Evolutionary conservation across 164 flowering plant species (phyloP).

Genomic region (Annona squamosa): DNA sequence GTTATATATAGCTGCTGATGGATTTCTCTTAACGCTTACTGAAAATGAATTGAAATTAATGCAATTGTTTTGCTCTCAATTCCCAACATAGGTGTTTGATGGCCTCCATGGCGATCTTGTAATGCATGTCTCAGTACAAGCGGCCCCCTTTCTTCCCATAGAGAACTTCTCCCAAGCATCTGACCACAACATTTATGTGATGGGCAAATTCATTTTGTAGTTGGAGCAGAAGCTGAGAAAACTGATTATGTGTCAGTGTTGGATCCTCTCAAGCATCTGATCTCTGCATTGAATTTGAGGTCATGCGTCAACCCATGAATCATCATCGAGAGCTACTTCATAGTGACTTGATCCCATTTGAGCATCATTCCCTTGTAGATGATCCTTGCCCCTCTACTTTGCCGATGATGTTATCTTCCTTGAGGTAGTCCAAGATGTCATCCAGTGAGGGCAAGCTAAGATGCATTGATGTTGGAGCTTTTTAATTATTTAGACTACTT

Average conservation of each 20-base stretch:
- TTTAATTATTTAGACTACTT: too few relatives aligned
- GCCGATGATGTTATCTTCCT: constrained; percentile 95
- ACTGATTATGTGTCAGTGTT: constrained; percentile 95
- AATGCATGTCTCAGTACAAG: constrained; percentile 90
- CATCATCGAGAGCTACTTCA: constrained; percentile 86
- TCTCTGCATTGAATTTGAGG: constrained; percentile 96
- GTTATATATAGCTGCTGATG: constrained; percentile 48
- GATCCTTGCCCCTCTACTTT: constrained; percentile 94
- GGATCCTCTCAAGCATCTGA: constrained; percentile 89
- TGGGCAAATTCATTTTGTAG: constrained; percentile 90
- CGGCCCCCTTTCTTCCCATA: constrained; percentile 96
- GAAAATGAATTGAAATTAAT: too few relatives aligned
- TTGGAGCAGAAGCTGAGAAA: constrained; percentile 90
- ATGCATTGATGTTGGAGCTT: too few relatives aligned
- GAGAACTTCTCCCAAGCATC: constrained; percentile 93
- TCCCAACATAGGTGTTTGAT: constrained; percentile 93
- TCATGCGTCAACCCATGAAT: constrained; percentile 90
- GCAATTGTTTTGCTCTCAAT: constrained; percentile 42
- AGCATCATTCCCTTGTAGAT: constrained; percentile 92
- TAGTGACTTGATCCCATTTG: constrained; percentile 76
- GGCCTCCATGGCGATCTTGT: constrained; percentile 64
- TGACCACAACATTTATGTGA: constrained; percentile 92
- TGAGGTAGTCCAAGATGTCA: constrained; percentile 75
- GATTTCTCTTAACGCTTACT: too few relatives aligned
- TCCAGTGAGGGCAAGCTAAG: constrained; percentile 64